Evolutionary conservation across 129 eudicot genomes (phyloP), one percentile per base, ranked within the genome.

Genomic region (Ambrosia artemisiifolia): DNA sequence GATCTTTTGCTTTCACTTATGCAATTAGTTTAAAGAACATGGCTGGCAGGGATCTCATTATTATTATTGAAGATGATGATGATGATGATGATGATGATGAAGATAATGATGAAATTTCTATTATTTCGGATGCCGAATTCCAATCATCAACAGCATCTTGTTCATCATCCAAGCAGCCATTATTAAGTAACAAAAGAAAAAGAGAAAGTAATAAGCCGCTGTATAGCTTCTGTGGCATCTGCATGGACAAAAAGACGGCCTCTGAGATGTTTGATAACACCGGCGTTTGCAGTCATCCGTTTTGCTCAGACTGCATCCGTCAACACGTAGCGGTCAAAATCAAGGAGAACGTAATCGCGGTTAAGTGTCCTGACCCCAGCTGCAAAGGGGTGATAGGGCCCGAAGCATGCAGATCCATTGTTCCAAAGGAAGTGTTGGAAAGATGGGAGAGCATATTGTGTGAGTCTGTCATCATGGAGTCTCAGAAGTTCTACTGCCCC

Each of bases 401-500:
- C 1, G 67, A 66, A 12, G 44, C 42, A 30, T 80, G 86, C 43
- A 54, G 33, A 13, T 7, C 72, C 2, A 63, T 80, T 12, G 11
- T 87, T 7, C 82, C 76, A 2, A 61, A 63, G 48, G 42, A 82
- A 13, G 82, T 82, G 34, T 3, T 82, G 53, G 88, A 74, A 8
- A 53, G 80, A 33, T 89, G 96, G 96, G 87, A 81, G 7, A 71
- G 65, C 3, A 74, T 69, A 3, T 0, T 84, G 10, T 63, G 73
- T 8, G 86, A 86, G 34, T 75, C 85, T 2, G 7, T 72, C 42
- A 84, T 86, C 13, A 11, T 32, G 14, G 82, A 12, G 9, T 38
- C 80, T 11, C 63, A 82, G 47, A 86, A 76, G 12, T 76, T 88
- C 12, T 79, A 86, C 63, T 88, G 92, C 28, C 92, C 92, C 1